Conservation (phyloP, 2,329 filamentous ascomycete species). For the Ophiostoma fasciatum region DNA sequence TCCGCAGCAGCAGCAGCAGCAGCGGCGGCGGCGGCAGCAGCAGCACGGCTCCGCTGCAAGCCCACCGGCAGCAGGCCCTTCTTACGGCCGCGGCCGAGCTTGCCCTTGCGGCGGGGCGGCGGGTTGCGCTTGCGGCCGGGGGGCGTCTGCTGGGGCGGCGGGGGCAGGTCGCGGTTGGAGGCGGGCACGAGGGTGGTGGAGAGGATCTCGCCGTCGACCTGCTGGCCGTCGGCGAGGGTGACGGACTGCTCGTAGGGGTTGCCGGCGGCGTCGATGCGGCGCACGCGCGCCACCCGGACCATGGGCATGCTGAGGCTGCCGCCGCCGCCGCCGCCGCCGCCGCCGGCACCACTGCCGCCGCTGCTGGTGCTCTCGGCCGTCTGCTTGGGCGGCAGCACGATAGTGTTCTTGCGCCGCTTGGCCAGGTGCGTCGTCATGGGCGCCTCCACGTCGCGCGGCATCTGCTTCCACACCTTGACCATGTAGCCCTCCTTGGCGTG, state of each 20-base stretch:
- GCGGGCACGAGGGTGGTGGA: conserved; percentile 40
- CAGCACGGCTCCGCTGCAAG: conserved; percentile 8
- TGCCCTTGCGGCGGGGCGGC: conserved; percentile 67
- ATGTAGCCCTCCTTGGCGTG: conserved; percentile 20
- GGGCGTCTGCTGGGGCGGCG: conserved; percentile 23
- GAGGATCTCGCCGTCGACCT: conserved; percentile 73
- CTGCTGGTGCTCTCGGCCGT: conserved; percentile 28
- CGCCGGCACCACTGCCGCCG: too few species aligned
- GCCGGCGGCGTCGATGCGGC: conserved; percentile 61
- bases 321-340: background rate
- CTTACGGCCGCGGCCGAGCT: conserved; percentile 57
- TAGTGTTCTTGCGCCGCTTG: conserved; percentile 44
- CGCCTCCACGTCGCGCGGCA: conserved; percentile 42
- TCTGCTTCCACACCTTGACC: conserved; percentile 46
- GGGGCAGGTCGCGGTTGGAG: conserved; percentile 34
- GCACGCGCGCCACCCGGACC: conserved; percentile 65
- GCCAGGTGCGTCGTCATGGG: conserved; percentile 39
- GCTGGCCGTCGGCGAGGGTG: conserved; percentile 58
- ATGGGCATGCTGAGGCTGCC: conserved; percentile 28
- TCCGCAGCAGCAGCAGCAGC: conserved; percentile 7
- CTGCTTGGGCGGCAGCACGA: conserved; percentile 38
- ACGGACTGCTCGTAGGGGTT: conserved; percentile 77
- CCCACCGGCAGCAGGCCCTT: conserved; percentile 47
- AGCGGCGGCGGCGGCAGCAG: conserved; percentile 2
- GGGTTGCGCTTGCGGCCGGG: conserved; percentile 48